phyloP scores from a whole-genome alignment of 2,329 filamentous ascomycete species.

The Harringtonia lauricola region DNA sequence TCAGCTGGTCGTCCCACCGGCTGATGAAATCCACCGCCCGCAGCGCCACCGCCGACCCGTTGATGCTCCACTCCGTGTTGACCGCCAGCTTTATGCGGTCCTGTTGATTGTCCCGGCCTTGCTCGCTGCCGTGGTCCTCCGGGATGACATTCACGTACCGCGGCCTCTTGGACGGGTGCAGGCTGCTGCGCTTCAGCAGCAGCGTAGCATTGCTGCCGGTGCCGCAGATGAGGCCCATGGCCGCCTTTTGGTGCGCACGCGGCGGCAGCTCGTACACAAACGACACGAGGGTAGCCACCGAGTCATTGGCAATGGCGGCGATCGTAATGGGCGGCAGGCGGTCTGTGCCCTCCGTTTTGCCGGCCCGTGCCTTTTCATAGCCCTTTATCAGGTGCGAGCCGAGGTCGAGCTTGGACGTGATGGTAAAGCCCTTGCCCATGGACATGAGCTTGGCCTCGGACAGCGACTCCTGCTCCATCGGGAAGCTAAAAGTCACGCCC shows the following conservation, averaged over 20 bases:
- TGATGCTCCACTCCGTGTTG: constrained; percentile 79
- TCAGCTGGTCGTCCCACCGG: constrained; percentile 58
- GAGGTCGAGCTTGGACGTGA: constrained; percentile 49
- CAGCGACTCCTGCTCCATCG: constrained; percentile 53
- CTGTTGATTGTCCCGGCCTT: constrained; percentile 33
- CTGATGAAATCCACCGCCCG: constrained; percentile 53
- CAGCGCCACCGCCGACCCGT: constrained; percentile 59
- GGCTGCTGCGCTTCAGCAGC: constrained; percentile 49
- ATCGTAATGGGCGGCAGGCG: constrained; percentile 55
- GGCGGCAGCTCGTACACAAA: constrained; percentile 62
- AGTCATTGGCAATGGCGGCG: constrained; percentile 70
- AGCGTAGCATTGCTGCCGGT: constrained; percentile 77
- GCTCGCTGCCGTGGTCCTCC: constrained; percentile 34
- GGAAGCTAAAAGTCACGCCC: constrained; percentile 62
- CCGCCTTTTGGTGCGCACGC: constrained; percentile 49
- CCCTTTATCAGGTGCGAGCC: constrained; percentile 46
- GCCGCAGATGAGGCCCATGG: constrained; percentile 72
- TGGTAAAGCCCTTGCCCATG: constrained; percentile 62
- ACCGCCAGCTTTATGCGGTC: constrained; percentile 58
- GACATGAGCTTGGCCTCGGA: constrained; percentile 52
- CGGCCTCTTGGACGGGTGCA: constrained; percentile 51
- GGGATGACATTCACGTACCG: constrained; percentile 36
- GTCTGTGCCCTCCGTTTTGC: not conserved
- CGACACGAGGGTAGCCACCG: constrained; percentile 68
- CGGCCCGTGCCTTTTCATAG: constrained; percentile 38